Evolutionary conservation across 2,329 filamentous ascomycete species (phyloP).

Genomic region (Penicillium paneum): DNA sequence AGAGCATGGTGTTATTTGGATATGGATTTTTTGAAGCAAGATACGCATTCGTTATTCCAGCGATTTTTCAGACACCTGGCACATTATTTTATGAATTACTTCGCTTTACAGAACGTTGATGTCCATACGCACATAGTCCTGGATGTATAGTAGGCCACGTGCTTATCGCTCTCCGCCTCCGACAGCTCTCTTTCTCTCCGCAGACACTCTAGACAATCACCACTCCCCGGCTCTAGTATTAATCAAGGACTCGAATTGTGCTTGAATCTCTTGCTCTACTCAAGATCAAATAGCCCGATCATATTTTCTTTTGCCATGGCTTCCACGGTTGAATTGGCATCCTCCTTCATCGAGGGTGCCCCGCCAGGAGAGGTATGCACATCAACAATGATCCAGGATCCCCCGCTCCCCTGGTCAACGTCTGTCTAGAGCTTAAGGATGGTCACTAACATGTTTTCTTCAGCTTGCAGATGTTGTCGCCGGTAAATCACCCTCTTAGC

Average conservation of each 20-base stretch:
- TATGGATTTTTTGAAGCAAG: slow-evolving; percentile 5
- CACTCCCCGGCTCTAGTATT: neutral
- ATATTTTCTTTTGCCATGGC: slow-evolving; percentile 32
- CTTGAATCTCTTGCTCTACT: neutral
- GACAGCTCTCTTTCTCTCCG: slow-evolving; percentile 19
- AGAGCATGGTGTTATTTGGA: neutral
- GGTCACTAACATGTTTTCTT: slow-evolving; percentile 25
- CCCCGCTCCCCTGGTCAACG: slow-evolving; percentile 3
- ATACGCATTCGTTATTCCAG: slow-evolving; percentile 8
- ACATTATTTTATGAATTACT: neutral
- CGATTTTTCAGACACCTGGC: slow-evolving; percentile 11
- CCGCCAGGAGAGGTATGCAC: slow-evolving; percentile 84
- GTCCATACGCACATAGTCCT: neutral
- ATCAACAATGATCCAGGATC: slow-evolving; percentile 3
- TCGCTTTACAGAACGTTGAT: neutral
- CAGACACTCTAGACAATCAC: slow-evolving; percentile 8
- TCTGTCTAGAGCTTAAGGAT: slow-evolving; percentile 17
- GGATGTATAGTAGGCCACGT: slow-evolving; percentile 14
- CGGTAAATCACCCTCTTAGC: slow-evolving; percentile 56
- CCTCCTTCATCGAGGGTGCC: slow-evolving; percentile 88
- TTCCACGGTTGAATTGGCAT: slow-evolving; percentile 59
- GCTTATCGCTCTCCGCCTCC: slow-evolving; percentile 21
- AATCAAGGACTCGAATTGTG: neutral
- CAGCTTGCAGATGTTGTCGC: slow-evolving; percentile 85
- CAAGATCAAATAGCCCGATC: neutral